phyloP scores from a whole-genome alignment of 305 asterid genomes.

The Fraxinus baroniana region DNA sequence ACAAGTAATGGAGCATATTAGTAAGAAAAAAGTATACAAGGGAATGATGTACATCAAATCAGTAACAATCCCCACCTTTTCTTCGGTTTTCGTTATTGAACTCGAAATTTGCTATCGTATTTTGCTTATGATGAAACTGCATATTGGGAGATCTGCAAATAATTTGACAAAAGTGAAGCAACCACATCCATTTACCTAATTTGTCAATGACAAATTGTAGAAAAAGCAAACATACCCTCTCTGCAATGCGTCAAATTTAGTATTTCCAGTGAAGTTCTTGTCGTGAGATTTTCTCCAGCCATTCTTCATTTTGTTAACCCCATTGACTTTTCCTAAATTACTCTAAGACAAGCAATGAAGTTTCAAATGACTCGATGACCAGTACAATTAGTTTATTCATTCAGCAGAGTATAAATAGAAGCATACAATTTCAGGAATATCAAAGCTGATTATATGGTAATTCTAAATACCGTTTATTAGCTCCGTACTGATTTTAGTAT shows the following conservation, averaged over 20 bases:
- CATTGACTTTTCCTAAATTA: slow-evolving; percentile 40
- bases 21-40: background rate
- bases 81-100: slow-evolving; percentile 41
- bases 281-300: slow-evolving; percentile 46
- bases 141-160: slow-evolving; percentile 49
- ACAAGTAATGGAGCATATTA: background rate
- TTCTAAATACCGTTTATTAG: background rate
- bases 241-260: slow-evolving; percentile 41
- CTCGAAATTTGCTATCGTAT: slow-evolving; percentile 50
- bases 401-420: background rate
- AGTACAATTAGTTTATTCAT: background rate
- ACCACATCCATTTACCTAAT: slow-evolving; percentile 12
- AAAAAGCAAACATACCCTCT: slow-evolving; percentile 40
- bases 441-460: background rate
- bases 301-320: slow-evolving; percentile 35
- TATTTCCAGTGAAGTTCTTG: slow-evolving; percentile 49
- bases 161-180: slow-evolving; percentile 29
- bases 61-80: slow-evolving; percentile 47
- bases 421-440: background rate
- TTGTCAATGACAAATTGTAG: slow-evolving; percentile 2
- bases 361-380: slow-evolving; percentile 23
- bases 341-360: slow-evolving; percentile 46
- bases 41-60: slow-evolving; percentile 1
- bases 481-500: background rate
- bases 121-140: slow-evolving; percentile 42